Conservation (phyloP, 768 basidiomycete genomes). For the Termitomyces sp. region DNA sequence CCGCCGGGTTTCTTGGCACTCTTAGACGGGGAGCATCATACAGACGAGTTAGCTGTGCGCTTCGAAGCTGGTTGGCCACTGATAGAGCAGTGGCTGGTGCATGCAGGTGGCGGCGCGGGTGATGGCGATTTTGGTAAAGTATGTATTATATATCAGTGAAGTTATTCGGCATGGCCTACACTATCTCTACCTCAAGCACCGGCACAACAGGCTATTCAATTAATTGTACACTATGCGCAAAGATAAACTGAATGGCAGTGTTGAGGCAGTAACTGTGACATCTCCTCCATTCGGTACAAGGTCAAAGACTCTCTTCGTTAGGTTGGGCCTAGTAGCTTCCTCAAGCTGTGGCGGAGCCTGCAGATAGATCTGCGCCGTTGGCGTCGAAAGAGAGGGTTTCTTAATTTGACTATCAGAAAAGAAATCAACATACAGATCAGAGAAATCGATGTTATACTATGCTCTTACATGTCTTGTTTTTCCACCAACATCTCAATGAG, state of each 20-base stretch:
- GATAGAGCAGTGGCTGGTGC: constrained; percentile 65
- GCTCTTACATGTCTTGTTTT: constrained; percentile 82
- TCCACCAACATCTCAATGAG: constrained; percentile 86
- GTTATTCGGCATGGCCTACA: not conserved
- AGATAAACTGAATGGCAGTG: constrained; percentile 81
- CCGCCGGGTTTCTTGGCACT: constrained; percentile 53
- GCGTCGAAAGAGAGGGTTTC: constrained; percentile 84
- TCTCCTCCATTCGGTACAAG: constrained; percentile 73
- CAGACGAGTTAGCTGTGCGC: constrained; percentile 80
- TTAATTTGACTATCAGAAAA: constrained; percentile 80
- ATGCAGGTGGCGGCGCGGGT: constrained; percentile 54
- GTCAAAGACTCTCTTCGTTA: constrained; percentile 81
- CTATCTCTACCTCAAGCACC: not conserved
- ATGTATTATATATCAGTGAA: constrained; percentile 70
- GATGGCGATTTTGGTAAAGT: constrained; percentile 70
- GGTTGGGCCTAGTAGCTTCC: constrained; percentile 82
- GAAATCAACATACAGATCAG: not conserved
- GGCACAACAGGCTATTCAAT: not conserved
- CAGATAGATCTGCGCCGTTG: constrained; percentile 78
- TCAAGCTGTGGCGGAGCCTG: constrained; percentile 93
- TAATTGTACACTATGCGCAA: constrained; percentile 53
- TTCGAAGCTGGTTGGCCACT: constrained; percentile 84
- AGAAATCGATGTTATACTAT: not conserved
- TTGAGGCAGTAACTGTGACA: constrained; percentile 82
- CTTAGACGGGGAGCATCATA: constrained; percentile 87